These are phyloP conservation scores for Phlegmacium glaucopus DNA, from an alignment of 768 basidiomycete species.

Conservation along the genomic window DNA sequence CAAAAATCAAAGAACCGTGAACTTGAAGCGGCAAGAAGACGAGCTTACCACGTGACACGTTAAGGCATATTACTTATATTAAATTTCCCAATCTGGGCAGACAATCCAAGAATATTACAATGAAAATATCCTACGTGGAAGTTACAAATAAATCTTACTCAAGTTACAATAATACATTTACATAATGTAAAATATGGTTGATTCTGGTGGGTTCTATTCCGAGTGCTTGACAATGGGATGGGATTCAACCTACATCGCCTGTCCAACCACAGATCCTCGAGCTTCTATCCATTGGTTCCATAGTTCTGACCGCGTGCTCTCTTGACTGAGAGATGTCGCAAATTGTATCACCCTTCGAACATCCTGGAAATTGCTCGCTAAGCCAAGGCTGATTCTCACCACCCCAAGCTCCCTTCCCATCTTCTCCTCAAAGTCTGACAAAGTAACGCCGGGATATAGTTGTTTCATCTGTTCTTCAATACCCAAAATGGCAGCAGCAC, in stretches of 20 bases:
- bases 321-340: slow-evolving; percentile 40
- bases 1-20: not conserved
- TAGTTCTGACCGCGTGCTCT: slow-evolving; percentile 15
- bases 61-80: no score
- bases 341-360: slow-evolving; percentile 57
- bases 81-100: no score
- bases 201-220: no score
- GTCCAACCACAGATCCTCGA: slow-evolving; percentile 10
- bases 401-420: slow-evolving; percentile 73
- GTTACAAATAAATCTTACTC: no score
- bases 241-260: slow-evolving; percentile 17
- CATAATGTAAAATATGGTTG: not conserved
- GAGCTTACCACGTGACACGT: not conserved
- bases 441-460: slow-evolving; percentile 56
- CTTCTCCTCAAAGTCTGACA: slow-evolving; percentile 55
- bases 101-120: no score
- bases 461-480: slow-evolving; percentile 61
- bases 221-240: not conserved
- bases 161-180: slow-evolving; percentile 5
- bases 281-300: slow-evolving; percentile 31
- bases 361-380: slow-evolving; percentile 77
- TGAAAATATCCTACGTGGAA: no score
- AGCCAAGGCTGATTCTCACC: slow-evolving; percentile 73
- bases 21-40: not conserved
- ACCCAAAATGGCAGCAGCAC: slow-evolving; percentile 67